Percentiles rank a stretch among this genome's conserved stretches.
These are phyloP conservation scores for Barbatosphaeria neglecta DNA, from an alignment of 495 filamentous ascomycete genomes.

Conservation along the genomic window DNA sequence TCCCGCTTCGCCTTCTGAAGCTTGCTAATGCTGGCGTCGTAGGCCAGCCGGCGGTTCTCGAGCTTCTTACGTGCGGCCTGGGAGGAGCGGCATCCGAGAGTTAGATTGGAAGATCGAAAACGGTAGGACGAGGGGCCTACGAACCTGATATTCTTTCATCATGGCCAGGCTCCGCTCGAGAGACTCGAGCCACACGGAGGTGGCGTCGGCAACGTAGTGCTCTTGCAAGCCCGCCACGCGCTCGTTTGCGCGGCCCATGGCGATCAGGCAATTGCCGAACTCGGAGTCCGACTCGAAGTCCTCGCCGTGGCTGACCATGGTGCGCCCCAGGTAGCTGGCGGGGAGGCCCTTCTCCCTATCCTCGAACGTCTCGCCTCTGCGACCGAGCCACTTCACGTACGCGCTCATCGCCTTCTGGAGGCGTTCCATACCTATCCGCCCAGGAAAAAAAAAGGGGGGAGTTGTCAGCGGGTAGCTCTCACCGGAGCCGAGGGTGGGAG, in stretches of 20 bases:
- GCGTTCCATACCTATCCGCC: slow-evolving; percentile 66
- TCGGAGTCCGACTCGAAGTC: slow-evolving; percentile 88
- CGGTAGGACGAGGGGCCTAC: neutral
- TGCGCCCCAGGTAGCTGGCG: slow-evolving; percentile 67
- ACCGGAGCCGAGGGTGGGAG: neutral
- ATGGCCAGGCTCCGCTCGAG: slow-evolving; percentile 80
- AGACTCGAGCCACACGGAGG: slow-evolving; percentile 80
- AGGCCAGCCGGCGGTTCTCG: slow-evolving; percentile 78
- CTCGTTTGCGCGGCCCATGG: slow-evolving; percentile 78
- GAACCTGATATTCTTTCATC: slow-evolving; percentile 92
- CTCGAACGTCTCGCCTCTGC: slow-evolving; percentile 72
- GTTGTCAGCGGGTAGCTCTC: neutral
- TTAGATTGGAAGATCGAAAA: too few relatives aligned
- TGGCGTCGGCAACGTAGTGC: slow-evolving; percentile 69
- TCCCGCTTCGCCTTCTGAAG: slow-evolving; percentile 91
- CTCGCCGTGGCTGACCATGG: slow-evolving; percentile 86
- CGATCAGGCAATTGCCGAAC: slow-evolving; percentile 79
- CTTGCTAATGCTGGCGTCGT: slow-evolving; percentile 82
- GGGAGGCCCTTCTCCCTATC: slow-evolving; percentile 72
- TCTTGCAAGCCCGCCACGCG: slow-evolving; percentile 81
- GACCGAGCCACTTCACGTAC: slow-evolving; percentile 87
- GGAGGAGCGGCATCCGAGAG: slow-evolving; percentile 6
- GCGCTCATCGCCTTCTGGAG: slow-evolving; percentile 79
- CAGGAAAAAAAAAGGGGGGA: slow-evolving; percentile 1
- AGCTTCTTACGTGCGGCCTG: slow-evolving; percentile 88